Evolutionary conservation across 2,329 filamentous ascomycete species (phyloP).

Genomic region (Monosporascus cannonballus): DNA sequence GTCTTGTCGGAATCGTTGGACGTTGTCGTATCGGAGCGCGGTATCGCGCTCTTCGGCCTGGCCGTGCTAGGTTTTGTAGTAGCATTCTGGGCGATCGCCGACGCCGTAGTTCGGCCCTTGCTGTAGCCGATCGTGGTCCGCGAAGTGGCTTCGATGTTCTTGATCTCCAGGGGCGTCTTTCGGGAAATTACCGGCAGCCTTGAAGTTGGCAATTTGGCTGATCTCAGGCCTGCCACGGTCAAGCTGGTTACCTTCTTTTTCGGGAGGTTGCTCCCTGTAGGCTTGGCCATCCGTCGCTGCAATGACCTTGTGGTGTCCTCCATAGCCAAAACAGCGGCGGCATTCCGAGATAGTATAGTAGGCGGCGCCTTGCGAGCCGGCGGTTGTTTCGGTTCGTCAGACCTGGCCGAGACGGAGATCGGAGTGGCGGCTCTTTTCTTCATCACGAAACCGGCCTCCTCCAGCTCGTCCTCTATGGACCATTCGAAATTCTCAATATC

Average conservation of each 20-base stretch:
- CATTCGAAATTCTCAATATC: constrained; percentile 59
- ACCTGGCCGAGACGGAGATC: constrained; percentile 2
- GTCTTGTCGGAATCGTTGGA: constrained; percentile 36
- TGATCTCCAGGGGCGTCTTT: constrained; percentile 47
- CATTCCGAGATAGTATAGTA: constrained; percentile 48
- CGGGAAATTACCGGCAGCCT: constrained; percentile 40
- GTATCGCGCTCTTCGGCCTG: constrained; percentile 13
- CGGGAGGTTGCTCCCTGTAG: constrained; percentile 14
- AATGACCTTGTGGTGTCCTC: constrained; percentile 25
- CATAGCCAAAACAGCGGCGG: constrained; percentile 47
- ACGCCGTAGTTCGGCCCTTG: constrained; percentile 59
- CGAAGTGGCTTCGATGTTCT: constrained; percentile 61
- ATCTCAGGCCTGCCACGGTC: constrained; percentile 23
- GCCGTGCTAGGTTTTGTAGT: constrained; percentile 13
- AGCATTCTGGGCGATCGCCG: constrained; percentile 35
- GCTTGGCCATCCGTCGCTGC: constrained; percentile 23
- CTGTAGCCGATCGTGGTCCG: constrained; percentile 81
- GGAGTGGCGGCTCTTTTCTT: constrained; percentile 17
- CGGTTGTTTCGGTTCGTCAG: constrained; percentile 6
- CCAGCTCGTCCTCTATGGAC: constrained; percentile 50
- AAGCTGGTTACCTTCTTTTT: constrained; percentile 20
- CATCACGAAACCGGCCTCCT: constrained; percentile 31
- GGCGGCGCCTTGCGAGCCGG: constrained; percentile 31
- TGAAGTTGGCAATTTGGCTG: constrained; percentile 20
- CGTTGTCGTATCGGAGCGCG: constrained; percentile 29